Percentiles rank a stretch among this genome's conserved stretches.
Conservation (phyloP, 768 basidiomycete species). For the Gelatoporia subvermispora region DNA sequence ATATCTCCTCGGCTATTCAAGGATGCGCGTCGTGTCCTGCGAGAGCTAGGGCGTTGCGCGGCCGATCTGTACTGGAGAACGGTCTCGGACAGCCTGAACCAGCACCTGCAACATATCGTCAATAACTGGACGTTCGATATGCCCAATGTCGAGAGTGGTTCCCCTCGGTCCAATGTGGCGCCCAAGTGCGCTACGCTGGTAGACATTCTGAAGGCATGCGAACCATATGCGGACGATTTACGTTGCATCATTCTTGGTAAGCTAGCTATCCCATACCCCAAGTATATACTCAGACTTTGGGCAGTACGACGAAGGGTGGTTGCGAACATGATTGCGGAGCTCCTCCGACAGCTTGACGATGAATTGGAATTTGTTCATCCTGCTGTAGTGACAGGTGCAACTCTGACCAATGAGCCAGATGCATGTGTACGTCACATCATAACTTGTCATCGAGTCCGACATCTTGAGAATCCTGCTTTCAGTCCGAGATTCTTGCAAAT, state of each 20-base stretch:
- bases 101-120: conserved; percentile 32
- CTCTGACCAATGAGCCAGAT: background rate
- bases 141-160: conserved; percentile 55
- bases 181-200: conserved; percentile 61
- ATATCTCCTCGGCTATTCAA: conserved; percentile 42
- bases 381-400: background rate
- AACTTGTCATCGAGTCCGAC: background rate
- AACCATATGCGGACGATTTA: conserved; percentile 50
- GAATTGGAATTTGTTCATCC: conserved; percentile 7
- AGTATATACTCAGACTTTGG: background rate
- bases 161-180: conserved; percentile 60
- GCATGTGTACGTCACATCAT: background rate
- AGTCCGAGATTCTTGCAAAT: conserved; percentile 45
- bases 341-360: background rate
- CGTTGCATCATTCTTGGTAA: conserved; percentile 64
- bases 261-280: conserved; percentile 6
- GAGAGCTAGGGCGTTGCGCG: conserved; percentile 63
- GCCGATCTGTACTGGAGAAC: conserved; percentile 68
- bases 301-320: conserved; percentile 50
- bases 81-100: conserved; percentile 36
- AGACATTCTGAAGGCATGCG: conserved; percentile 53
- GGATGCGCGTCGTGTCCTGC: conserved; percentile 40
- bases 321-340: conserved; percentile 44
- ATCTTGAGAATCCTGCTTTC: background rate
- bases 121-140: conserved; percentile 60